Percentiles rank a stretch among this genome's conserved stretches.
Evolutionary conservation across 768 basidiomycete species (phyloP).

Genomic region (Pseudohyphozyma bogoriensis): DNA sequence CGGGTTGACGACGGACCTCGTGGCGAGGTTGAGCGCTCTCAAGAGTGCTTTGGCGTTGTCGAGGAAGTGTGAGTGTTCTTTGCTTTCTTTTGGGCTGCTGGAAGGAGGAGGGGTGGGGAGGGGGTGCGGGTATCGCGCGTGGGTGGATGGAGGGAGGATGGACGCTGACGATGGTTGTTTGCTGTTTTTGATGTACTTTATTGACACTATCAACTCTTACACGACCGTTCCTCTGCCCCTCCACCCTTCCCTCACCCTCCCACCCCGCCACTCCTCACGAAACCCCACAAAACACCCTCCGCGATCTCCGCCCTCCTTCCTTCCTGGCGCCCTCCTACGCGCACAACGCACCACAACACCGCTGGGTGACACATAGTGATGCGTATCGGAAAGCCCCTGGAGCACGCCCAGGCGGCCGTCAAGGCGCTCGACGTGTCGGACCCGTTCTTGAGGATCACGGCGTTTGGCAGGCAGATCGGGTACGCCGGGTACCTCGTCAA

Average conservation of each 20-base stretch:
- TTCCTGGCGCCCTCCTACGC: not conserved
- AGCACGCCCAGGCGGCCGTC: conserved; percentile 83
- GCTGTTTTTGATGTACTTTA: too few species aligned
- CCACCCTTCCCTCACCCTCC: not conserved
- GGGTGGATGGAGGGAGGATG: too few species aligned
- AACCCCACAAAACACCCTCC: too few species aligned
- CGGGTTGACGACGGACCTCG: conserved; percentile 56
- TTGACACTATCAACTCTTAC: too few species aligned
- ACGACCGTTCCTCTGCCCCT: too few species aligned
- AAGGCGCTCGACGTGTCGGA: conserved; percentile 45
- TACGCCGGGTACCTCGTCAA: conserved; percentile 81
- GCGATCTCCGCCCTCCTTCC: too few species aligned
- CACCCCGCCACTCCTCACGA: not conserved
- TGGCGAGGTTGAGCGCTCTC: conserved; percentile 67
- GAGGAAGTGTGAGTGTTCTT: conserved; percentile 59
- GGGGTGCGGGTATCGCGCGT: too few species aligned
- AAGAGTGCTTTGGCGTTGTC: conserved; percentile 74
- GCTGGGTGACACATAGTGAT: conserved; percentile 50
- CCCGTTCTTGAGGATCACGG: conserved; percentile 60
- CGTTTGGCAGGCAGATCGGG: conserved; percentile 69
- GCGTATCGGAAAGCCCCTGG: conserved; percentile 84
- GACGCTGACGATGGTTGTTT: too few species aligned
- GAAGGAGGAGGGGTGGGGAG: too few species aligned
- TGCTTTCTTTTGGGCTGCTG: too few species aligned
- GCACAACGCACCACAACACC: not conserved